Evolutionary conservation across 2,329 filamentous ascomycete species (phyloP), one percentile per base, ranked within the genome.

Genomic region (Calcarisporium arbuscula): DNA sequence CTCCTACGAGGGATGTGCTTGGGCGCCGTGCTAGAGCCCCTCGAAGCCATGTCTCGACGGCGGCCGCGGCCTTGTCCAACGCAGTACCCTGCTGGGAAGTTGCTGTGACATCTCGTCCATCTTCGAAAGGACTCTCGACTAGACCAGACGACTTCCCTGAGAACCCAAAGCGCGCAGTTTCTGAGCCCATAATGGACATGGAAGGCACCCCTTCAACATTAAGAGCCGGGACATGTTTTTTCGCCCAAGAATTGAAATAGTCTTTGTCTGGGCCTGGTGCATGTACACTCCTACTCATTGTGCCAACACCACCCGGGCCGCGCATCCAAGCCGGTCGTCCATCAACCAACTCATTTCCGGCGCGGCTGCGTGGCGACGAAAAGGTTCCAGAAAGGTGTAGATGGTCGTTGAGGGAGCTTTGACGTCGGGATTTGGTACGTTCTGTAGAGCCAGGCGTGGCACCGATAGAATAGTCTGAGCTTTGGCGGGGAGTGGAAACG

Each of bases 1-100:
- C 50, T 15, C 63, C 62, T n/a, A 65, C 41, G 18, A 63, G 57
- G 2, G 72, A 71, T n/a, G 72, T 74, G 15, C 60, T 58, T 1
- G 72, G 68, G 5, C 74, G 69, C 51, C 80, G 81, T 6, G 72
- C 67, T 40, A 87, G 86, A 23, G 94, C 80, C 42, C 87, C 86
- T 40, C 89, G 73, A 39, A 96, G 68, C 88, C 92, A 98, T 2
- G 81, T 83, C 61, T 96, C 92, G 19, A 96, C 80, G 3, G 84
- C 82, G 6, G 86, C 83, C 2, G 89, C 88, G 8, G 94, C 81
- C 43, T 89, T 85, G 50, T 95, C 88, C 4, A 96, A 65, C 2
- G 72, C 67, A 4, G 60, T 68, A 11, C 70, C 69, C 30, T 71
- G 67, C 31, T 63, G 60, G n/a, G 62, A 58, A 5, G 60, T 47